Evolutionary conservation across 805 yeast species (phyloP), one percentile per base, ranked within the genome.

Genomic region (Candida insectalens): DNA sequence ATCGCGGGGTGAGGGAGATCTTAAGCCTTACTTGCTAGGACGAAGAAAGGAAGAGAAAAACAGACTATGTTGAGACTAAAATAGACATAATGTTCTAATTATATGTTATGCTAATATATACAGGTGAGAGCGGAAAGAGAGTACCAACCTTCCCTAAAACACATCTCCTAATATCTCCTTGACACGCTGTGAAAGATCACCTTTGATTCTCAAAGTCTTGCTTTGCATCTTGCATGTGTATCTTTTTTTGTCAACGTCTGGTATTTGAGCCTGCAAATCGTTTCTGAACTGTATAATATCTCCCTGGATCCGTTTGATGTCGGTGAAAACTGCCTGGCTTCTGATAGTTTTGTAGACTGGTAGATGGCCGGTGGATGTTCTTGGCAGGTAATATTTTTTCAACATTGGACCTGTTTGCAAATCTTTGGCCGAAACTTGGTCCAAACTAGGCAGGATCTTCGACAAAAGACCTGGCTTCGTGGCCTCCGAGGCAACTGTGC

Each of bases 341-440:
- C 76, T 83, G 41, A 65, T 55, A 41, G 81, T 84, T 34, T 70
- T 64, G 59, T 85, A 85, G 2, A 85, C 82, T n/a, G 95, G 95
- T 51, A 87, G 63, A 50, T 80, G 75, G 4, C 89, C 85, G 30
- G 60, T 64, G 12, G 67, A 57, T 6, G 83, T 66, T 52, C 80
- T 74, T 16, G 56, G 42, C 21, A 72, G 49, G 46, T 45, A 50
- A 45, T 72, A 72, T 30, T 58, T 55, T 5, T 59, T 50, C 35
- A 39, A 31, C 62, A 66, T 38, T 53, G 65, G 25, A 6, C 44
- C 43, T 17, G 41, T 25, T 18, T 31, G 39, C n/a, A 55, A 37
- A 22, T 55, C 49, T 5, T 47, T 42, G 3, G 41, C 36, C 6
- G 43, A 34, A 12, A 56, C 42, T 6, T 50, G 38, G 8, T 40